These are phyloP conservation scores for Ilyonectria destructans DNA, from an alignment of 2,329 filamentous ascomycete species.

Conservation along the genomic window DNA sequence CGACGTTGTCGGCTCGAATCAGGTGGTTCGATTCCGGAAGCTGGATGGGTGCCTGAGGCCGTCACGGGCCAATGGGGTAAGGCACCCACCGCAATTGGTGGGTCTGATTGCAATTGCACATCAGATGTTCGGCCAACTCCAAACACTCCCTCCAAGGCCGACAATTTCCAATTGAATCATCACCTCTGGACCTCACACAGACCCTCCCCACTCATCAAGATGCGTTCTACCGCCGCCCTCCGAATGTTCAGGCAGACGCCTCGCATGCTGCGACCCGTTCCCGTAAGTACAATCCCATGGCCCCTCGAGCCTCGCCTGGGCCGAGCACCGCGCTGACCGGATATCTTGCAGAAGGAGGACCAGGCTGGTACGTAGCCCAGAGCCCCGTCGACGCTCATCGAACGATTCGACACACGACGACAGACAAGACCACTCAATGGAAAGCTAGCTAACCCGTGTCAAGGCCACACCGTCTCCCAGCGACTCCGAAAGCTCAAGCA, in stretches of 20 bases:
- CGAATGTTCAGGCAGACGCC: slow-evolving; percentile 78
- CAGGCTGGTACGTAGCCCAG: slow-evolving; percentile 73
- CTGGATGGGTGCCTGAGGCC: slow-evolving; percentile 60
- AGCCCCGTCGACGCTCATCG: slow-evolving; percentile 33
- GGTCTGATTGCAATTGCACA: slow-evolving; percentile 55
- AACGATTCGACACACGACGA: slow-evolving; percentile 34
- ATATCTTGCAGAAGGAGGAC: slow-evolving; percentile 72
- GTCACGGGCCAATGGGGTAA: slow-evolving; percentile 55
- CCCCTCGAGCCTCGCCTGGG: slow-evolving; percentile 12
- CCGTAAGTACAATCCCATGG: slow-evolving; percentile 68
- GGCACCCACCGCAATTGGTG: slow-evolving; percentile 53
- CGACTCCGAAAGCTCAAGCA: slow-evolving; percentile 90
- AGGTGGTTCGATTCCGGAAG: slow-evolving; percentile 58
- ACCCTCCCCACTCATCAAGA: slow-evolving; percentile 61
- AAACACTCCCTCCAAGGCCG: slow-evolving; percentile 49
- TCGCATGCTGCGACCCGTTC: slow-evolving; percentile 80
- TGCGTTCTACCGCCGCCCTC: slow-evolving; percentile 78
- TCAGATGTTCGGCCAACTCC: slow-evolving; percentile 55
- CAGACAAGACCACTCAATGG: slow-evolving; percentile 37
- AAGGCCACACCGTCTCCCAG: slow-evolving; percentile 97
- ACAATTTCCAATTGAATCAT: slow-evolving; percentile 54
- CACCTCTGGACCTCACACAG: slow-evolving; percentile 48
- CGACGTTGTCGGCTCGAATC: slow-evolving; percentile 58
- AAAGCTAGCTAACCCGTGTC: slow-evolving; percentile 44
- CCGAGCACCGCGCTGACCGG: slow-evolving; percentile 42